Evolutionary conservation across 176 grass and related monocot species (phyloP), one percentile per base, ranked within the genome.

Genomic region (Thalia dealbata): DNA sequence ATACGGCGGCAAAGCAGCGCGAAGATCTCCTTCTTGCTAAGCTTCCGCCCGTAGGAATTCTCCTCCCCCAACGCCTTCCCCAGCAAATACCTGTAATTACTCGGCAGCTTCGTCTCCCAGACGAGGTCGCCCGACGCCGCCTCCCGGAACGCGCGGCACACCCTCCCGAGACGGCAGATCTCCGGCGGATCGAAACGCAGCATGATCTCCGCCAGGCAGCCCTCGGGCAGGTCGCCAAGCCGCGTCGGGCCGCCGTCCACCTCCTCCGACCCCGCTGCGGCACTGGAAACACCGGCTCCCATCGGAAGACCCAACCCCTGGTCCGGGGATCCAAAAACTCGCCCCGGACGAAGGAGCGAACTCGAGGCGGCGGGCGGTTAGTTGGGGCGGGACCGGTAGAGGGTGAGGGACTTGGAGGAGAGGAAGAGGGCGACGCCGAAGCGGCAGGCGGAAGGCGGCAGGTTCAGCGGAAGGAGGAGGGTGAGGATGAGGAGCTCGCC

Each of bases 41-140:
- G 74, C 7, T 11, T 3, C 61, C 84, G 45, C 15, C 25, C 70
- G 41, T 75, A 69, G 19, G 66, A 75, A 7, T 62, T 68, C 44
- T 64, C 55, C n/a, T 38, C 73, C 16, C 67, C 75, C 16, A 70
- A 64, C 26, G 65, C 81, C 48, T 77, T 81, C 41, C 84, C 75
- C 61, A 99, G 58, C 63, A 99, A 79, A 63, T 77, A 83, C 38
- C 65, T 75, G 46, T 99, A 99, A 78, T 99, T 99, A 61, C 24
- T 78, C 19, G 95, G 95, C 67, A 99, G 78, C 88, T 99, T 99
- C 76, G 83, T 66, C 73, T 88, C 87, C 95, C 95, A 99, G 41
- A 99, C 70, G 76, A 71, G 62, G 71, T 99, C 81, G 27, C 84
- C 86, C 35, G 90, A 92, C 67, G 90, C 90, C 9, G 90, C 90